Percentiles rank a stretch among this genome's conserved stretches.
Evolutionary conservation across 257 asterid species (phyloP).

Genomic region (Nicotiana undulata): DNA sequence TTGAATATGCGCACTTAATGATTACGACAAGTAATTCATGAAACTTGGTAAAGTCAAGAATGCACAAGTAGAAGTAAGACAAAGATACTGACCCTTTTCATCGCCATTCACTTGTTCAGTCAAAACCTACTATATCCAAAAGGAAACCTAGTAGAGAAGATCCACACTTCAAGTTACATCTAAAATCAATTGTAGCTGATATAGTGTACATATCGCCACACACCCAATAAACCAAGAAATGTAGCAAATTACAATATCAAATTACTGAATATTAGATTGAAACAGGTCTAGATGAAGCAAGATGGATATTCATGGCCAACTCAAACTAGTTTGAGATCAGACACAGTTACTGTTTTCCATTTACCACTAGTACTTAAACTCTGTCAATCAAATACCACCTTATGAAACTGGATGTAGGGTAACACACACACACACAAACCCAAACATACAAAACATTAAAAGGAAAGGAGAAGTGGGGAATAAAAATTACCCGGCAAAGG

Average conservation of each 20-base stretch:
- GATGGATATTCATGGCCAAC: not conserved
- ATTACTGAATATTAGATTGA: not conserved
- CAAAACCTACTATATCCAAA: too few species aligned
- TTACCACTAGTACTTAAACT: not conserved
- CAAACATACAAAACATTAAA: too few species aligned
- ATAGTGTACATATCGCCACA: too few species aligned
- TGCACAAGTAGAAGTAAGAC: not conserved
- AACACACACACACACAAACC: too few species aligned
- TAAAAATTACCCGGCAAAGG: slow-evolving; percentile 50
- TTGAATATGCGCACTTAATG: not conserved
- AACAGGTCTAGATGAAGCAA: not conserved
- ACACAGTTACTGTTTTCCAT: not conserved
- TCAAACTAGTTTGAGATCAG: not conserved
- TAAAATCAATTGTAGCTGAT: too few species aligned
- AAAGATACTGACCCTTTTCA: too few species aligned
- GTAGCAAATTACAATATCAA: too few species aligned
- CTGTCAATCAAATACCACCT: too few species aligned
- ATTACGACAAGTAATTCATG: not conserved
- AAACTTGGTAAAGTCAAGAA: not conserved
- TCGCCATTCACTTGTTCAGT: too few species aligned
- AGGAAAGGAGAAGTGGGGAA: not conserved
- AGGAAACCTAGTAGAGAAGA: too few species aligned
- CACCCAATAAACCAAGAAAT: too few species aligned
- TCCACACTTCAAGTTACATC: too few species aligned
- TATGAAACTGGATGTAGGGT: not conserved